Evolutionary conservation across 2,329 filamentous ascomycete genomes (phyloP), one percentile per base, ranked within the genome.

Genomic region (Nothopassalora personata): DNA sequence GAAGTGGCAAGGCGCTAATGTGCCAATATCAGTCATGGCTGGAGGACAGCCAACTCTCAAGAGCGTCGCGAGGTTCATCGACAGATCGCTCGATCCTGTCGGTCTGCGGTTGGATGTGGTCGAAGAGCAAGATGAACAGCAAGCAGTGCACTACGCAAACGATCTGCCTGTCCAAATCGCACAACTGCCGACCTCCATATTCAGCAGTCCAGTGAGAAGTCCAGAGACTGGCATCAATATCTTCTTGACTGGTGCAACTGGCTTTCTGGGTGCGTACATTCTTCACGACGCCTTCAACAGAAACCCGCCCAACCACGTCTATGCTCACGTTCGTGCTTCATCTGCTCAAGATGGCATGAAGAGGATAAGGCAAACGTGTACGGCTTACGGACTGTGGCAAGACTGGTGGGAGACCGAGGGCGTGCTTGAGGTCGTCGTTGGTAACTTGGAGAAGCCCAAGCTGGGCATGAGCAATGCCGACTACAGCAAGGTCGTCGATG

Each of bases 241-340:
- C 10, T 89, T 97, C 73, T 76, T 97, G 5, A 97, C 92, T 2
- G 91, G 93, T 47, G 91, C 90, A 4, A 97, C 92, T 5, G 92
- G 92, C 2, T 97, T 97, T 79, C 75, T 97, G 19, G 92, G 92
- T 30, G 83, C 89, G 0, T 95, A 91, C 69, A 79, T 97, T 10
- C 77, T 95, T 33, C 83, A 83, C 57, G 90, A 96, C 57, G 75
- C 96, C 1, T 80, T 97, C 1, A 82, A 82, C 43, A 80, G 87
- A 27, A 67, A 65, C 4, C 60, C 68, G 6, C 76, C 78, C 9
- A 76, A 76, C 15, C 86, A 83, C 64, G 80, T 96, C 9, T 85
- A 96, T 58, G 86, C 87, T 0, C 86, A 92, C 58, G 87, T 96
- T 4, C 87, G 91, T 54, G 85, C 85, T 43, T 86, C 87, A 71